A percentile compares a stretch with the other conserved stretches of the same genome.
phyloP scores from a whole-genome alignment of 148 eudicot species.

The Rhododendron molle region DNA sequence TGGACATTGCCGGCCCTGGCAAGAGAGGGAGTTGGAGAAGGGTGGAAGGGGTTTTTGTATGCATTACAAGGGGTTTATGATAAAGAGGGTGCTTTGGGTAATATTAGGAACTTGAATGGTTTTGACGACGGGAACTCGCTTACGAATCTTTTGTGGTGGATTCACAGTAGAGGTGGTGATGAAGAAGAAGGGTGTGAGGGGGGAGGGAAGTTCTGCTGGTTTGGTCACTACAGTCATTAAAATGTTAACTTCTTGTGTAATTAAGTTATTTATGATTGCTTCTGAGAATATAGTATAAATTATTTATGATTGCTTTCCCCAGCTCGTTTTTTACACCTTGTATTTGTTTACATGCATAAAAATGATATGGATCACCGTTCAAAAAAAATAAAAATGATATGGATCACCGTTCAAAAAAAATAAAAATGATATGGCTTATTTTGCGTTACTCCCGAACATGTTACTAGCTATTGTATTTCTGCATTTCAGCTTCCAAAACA shows the following conservation, averaged over 20 bases:
- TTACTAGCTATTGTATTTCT: not conserved
- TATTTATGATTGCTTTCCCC: not conserved
- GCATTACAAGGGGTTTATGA: conserved; percentile 74
- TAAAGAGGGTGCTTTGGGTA: conserved; percentile 40
- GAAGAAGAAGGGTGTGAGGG: conserved; percentile 25
- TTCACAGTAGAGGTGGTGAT: conserved; percentile 64
- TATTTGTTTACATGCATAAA: not conserved
- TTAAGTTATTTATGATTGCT: not conserved
- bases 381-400: not conserved
- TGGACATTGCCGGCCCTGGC: conserved; percentile 69
- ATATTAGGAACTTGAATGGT: conserved; percentile 52
- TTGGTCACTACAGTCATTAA: conserved; percentile 52
- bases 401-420: not conserved
- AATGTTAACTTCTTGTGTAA: not conserved
- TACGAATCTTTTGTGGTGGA: conserved; percentile 85
- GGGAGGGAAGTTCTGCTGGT: conserved; percentile 46
- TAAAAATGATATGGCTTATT: not conserved
- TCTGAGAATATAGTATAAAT: not conserved
- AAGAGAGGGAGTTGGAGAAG: conserved; percentile 76
- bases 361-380: not conserved
- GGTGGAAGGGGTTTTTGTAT: conserved; percentile 87
- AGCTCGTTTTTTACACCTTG: not conserved
- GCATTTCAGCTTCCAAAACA: not conserved
- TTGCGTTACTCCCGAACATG: not conserved
- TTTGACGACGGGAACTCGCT: conserved; percentile 78